Evolutionary conservation across 129 eudicot species (phyloP), one percentile per base, ranked within the genome.

Genomic region (Cynara cardunculus): DNA sequence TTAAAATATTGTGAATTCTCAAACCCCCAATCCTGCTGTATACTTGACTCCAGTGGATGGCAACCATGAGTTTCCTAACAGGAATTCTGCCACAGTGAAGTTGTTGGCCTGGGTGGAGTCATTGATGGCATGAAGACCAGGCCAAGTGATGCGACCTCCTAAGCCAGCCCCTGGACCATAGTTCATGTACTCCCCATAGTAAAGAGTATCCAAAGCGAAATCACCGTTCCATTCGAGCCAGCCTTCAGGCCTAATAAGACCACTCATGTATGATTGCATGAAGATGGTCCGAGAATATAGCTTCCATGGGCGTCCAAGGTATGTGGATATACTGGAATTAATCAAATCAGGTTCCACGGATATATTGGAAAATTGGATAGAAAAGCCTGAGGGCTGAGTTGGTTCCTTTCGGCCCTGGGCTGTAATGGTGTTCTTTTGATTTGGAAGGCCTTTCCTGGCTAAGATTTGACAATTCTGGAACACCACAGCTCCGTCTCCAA

Each of bases 231-330:
- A 92, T 39, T 92, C 97, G 0, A 92, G 88, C 99, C 99, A 94
- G 11, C 99, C 99, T 82, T 89, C 86, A 0, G 94, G 92, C 77
- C 72, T 74, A 0, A 94, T 86, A 25, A 85, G 86, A 1, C 59
- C 34, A 69, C 96, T 89, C 2, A 94, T 90, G 78, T 87, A 86
- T 1, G 94, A 90, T 35, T 94, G 91, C 99, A 94, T 89, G 44
- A 90, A 30, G 9, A 94, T 83, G 1, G 97, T 90, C 3, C 96
- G 80, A 0, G 99, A 94, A 74, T 88, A 90, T 27, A 79, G 65
- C 83, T 89, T 94, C 99, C 97, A 92, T 0, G 99, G 99, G 14
- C 99, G 84, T 14, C 99, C 99, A 7, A 95, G 88, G 69, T 89
- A 95, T 1, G 97, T 90, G 5, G 69, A 62, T 0, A 82, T 82